Evolutionary conservation across 306 rosid genomes (phyloP).

Genomic region (Quercus gilva): DNA sequence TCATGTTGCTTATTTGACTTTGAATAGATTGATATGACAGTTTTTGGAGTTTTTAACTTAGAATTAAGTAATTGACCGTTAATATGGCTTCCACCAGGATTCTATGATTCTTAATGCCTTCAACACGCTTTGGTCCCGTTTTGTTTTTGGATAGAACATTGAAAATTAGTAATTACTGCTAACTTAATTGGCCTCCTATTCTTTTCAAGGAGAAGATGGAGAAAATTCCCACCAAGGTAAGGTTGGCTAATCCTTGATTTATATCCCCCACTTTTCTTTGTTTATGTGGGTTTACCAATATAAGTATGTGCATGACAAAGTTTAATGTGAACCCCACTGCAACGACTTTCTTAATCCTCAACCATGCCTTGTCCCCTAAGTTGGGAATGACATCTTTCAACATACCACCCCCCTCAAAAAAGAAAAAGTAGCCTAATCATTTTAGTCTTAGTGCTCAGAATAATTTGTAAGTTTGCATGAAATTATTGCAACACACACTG

Average conservation of each 20-base stretch:
- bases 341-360: conserved; percentile 31
- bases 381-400: conserved; percentile 50
- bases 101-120: too few species aligned
- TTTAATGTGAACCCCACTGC: conserved; percentile 27
- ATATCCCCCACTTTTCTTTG: neutral
- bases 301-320: conserved; percentile 13
- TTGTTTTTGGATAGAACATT: too few species aligned
- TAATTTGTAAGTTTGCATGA: conserved; percentile 30
- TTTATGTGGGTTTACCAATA: neutral
- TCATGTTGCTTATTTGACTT: too few species aligned
- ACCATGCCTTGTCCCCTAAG: conserved; percentile 50
- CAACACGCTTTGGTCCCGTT: too few species aligned
- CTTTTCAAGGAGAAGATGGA: neutral
- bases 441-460: conserved; percentile 46
- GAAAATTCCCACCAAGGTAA: neutral
- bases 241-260: neutral
- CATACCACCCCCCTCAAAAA: conserved; percentile 30
- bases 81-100: too few species aligned
- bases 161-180: neutral
- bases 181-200: neutral
- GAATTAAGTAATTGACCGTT: too few species aligned
- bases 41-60: too few species aligned
- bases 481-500: conserved; percentile 27
- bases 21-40: too few species aligned
- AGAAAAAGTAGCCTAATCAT: conserved; percentile 43